These are phyloP conservation scores for Nematodospora anomalae DNA, from an alignment of 1,139 yeast species.

Conservation along the genomic window DNA sequence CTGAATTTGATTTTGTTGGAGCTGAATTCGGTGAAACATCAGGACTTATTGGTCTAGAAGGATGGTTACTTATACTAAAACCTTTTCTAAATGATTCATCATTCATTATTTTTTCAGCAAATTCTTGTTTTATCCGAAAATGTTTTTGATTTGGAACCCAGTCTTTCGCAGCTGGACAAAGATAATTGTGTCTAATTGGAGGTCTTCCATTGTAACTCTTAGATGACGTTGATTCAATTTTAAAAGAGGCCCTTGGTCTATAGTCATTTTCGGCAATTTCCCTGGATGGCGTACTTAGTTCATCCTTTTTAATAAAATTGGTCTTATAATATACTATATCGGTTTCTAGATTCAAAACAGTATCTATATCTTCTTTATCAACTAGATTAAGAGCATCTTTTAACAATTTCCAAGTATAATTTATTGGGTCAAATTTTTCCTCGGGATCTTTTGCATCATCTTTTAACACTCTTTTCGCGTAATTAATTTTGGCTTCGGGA, in stretches of 20 bases:
- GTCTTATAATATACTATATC: conserved; percentile 50
- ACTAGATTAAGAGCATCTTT: conserved; percentile 38
- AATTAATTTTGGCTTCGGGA: conserved; percentile 43
- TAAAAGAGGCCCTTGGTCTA: conserved; percentile 33
- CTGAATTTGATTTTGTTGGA: conserved; percentile 45
- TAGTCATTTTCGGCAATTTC: conserved; percentile 10
- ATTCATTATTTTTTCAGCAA: conserved; percentile 39
- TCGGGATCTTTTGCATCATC: conserved; percentile 15
- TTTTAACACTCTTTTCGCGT: conserved; percentile 26
- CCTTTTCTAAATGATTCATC: conserved; percentile 39
- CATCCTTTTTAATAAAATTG: conserved; percentile 43
- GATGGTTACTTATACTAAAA: conserved; percentile 33
- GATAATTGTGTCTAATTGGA: conserved; percentile 12
- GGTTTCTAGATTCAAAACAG: conserved; percentile 39
- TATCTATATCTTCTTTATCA: conserved; percentile 28
- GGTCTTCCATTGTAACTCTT: conserved; percentile 8
- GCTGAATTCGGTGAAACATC: conserved; percentile 47
- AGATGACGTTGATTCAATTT: conserved; percentile 19
- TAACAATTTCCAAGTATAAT: conserved; percentile 33
- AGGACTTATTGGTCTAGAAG: conserved; percentile 40
- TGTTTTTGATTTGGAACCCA: conserved; percentile 37
- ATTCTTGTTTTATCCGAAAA: conserved; percentile 35
- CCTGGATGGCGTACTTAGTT: conserved; percentile 19
- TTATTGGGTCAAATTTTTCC: conserved; percentile 19
- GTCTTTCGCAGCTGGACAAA: conserved; percentile 42